These are phyloP conservation scores for Chiua virens DNA, from an alignment of 768 basidiomycete species.

Conservation along the genomic window DNA sequence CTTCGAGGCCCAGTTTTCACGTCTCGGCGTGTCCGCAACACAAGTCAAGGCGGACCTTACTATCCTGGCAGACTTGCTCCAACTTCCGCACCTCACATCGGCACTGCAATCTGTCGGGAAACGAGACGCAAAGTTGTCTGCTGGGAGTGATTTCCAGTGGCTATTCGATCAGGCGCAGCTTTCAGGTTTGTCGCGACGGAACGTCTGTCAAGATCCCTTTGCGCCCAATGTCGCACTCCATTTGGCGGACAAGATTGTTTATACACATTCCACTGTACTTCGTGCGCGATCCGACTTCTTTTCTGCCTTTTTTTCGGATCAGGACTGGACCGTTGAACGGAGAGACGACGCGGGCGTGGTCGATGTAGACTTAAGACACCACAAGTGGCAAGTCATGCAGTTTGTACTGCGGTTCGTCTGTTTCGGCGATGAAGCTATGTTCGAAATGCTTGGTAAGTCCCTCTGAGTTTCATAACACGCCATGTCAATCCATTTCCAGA, in stretches of 20 bases:
- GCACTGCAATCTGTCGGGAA: conserved; percentile 40
- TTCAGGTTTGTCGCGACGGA: neutral
- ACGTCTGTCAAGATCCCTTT: conserved; percentile 29
- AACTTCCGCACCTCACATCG: conserved; percentile 51
- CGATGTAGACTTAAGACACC: conserved; percentile 67
- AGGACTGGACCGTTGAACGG: conserved; percentile 36
- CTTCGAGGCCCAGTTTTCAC: conserved; percentile 41
- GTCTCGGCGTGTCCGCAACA: conserved; percentile 41
- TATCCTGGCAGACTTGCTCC: conserved; percentile 54
- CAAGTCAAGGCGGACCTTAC: conserved; percentile 66
- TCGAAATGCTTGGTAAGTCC: conserved; percentile 64
- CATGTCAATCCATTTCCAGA: conserved; percentile 40
- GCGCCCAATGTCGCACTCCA: conserved; percentile 70
- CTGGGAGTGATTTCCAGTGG: too few relatives aligned
- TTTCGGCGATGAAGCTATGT: conserved; percentile 70
- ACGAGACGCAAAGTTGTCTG: too few relatives aligned
- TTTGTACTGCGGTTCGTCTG: conserved; percentile 78
- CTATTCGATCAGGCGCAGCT: conserved; percentile 9
- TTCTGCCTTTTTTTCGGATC: conserved; percentile 63
- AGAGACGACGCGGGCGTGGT: conserved; percentile 56
- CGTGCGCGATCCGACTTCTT: conserved; percentile 85
- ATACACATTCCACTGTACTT: conserved; percentile 72
- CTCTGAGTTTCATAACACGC: neutral
- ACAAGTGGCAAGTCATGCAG: conserved; percentile 71
- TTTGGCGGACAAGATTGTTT: conserved; percentile 65